These are phyloP conservation scores for Gynostemma pentaphyllum DNA, from an alignment of 306 rosid species.

Conservation along the genomic window DNA sequence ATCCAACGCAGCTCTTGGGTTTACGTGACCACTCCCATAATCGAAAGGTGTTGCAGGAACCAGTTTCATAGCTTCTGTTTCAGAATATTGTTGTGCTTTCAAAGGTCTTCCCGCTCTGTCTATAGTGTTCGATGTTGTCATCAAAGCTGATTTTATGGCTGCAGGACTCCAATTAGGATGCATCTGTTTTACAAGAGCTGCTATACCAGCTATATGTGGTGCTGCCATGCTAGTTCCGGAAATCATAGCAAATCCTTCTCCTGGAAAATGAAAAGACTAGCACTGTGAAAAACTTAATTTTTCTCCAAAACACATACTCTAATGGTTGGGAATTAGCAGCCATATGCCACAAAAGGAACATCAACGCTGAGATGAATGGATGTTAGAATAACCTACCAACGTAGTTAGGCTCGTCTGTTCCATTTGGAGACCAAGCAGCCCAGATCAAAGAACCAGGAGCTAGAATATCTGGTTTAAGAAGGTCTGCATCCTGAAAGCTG, in stretches of 20 bases:
- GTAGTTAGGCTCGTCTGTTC: slow-evolving; percentile 91
- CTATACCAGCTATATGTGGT: slow-evolving; percentile 98
- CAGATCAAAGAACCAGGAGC: slow-evolving; percentile 98
- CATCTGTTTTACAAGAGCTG: slow-evolving; percentile 96
- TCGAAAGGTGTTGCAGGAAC: slow-evolving; percentile 84
- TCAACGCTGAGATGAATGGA: neutral
- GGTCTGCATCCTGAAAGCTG: slow-evolving; percentile 93
- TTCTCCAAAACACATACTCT: no score
- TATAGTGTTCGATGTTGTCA: slow-evolving; percentile 81
- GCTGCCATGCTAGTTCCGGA: slow-evolving; percentile 99
- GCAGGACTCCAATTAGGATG: slow-evolving; percentile 99
- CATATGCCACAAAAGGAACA: neutral
- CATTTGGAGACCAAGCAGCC: slow-evolving; percentile 99
- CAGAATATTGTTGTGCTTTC: slow-evolving; percentile 85
- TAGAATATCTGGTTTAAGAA: slow-evolving; percentile 94
- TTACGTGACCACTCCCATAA: slow-evolving; percentile 95
- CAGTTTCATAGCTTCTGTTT: slow-evolving; percentile 62
- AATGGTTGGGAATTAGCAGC: no score
- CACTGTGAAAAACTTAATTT: no score
- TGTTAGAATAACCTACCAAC: slow-evolving; percentile 37
- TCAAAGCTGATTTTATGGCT: slow-evolving; percentile 93
- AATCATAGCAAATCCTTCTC: slow-evolving; percentile 95
- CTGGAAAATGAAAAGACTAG: slow-evolving; percentile 30
- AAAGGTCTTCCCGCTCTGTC: slow-evolving; percentile 91
- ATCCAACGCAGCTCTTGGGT: slow-evolving; percentile 92